Evolutionary conservation across 108 stramenopile species (phyloP).

Genomic region (Aurantiochytrium sp.): DNA sequence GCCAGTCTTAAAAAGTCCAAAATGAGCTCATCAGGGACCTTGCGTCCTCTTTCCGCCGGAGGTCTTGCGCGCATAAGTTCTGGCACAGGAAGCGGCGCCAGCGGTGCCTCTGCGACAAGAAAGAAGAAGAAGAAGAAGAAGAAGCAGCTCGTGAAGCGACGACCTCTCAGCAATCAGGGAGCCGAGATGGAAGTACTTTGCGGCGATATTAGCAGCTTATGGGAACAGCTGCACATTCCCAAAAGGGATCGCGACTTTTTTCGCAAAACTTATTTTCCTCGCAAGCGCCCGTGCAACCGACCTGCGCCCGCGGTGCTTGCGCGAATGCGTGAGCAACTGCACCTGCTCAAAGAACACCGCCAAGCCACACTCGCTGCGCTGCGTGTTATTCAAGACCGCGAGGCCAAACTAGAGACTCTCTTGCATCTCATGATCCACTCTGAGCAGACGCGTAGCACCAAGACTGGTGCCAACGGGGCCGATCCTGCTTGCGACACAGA

Average conservation of each 20-base stretch:
- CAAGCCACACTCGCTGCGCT: conserved; percentile 53
- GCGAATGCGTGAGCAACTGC: conserved; percentile 33
- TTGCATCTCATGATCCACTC: neutral
- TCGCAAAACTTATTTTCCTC: neutral
- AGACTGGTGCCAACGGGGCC: neutral
- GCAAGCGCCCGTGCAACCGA: conserved; percentile 52
- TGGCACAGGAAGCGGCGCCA: too few species aligned
- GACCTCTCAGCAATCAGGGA: neutral
- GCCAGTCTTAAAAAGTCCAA: neutral
- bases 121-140: neutral
- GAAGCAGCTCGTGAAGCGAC: neutral
- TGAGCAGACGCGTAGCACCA: neutral
- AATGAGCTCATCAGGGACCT: neutral
- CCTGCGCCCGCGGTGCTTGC: conserved; percentile 37
- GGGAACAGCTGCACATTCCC: neutral
- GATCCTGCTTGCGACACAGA: neutral
- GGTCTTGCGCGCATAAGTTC: too few species aligned
- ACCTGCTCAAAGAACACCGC: conserved; percentile 46
- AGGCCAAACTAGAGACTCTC: neutral
- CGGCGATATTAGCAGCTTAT: neutral
- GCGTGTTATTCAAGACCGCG: neutral
- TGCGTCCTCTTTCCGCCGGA: neutral
- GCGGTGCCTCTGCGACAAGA: too few species aligned
- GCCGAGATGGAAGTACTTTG: neutral
- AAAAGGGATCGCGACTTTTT: neutral